Conservation (phyloP, 495 filamentous ascomycete genomes). For the Penicillium pancosmium region DNA sequence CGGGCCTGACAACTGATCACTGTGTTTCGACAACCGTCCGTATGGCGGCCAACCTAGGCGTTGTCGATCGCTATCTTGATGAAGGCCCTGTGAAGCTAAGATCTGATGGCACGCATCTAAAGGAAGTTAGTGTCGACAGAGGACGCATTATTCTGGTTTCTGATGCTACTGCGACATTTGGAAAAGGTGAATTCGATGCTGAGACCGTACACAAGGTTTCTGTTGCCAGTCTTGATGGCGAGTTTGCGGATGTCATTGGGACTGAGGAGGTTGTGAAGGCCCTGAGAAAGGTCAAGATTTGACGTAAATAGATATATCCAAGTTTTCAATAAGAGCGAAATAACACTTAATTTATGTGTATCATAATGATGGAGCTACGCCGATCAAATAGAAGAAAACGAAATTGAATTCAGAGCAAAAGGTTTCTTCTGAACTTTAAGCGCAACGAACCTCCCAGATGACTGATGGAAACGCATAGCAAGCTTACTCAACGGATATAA, state of each 20-base stretch:
- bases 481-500: too few relatives aligned
- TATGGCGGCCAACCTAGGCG: slow-evolving; percentile 52
- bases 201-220: slow-evolving; percentile 51
- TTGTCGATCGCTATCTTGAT: slow-evolving; percentile 37
- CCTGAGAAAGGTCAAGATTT: slow-evolving; percentile 14
- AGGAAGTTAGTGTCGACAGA: slow-evolving; percentile 27
- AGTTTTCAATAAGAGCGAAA: too few relatives aligned
- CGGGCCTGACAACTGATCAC: slow-evolving; percentile 53
- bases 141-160: slow-evolving; percentile 49
- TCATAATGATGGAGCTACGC: too few relatives aligned
- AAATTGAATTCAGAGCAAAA: too few relatives aligned
- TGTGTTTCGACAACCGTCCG: slow-evolving; percentile 54
- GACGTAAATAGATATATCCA: too few relatives aligned
- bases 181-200: slow-evolving; percentile 46
- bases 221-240: slow-evolving; percentile 49
- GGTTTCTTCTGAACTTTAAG: too few relatives aligned
- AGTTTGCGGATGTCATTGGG: slow-evolving; percentile 47
- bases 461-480: too few relatives aligned
- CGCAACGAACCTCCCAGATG: too few relatives aligned
- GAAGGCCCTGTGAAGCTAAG: slow-evolving; percentile 19
- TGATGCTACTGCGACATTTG: slow-evolving; percentile 53
- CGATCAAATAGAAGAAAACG: too few relatives aligned
- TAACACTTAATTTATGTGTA: too few relatives aligned
- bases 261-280: slow-evolving; percentile 42
- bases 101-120: slow-evolving; percentile 27